Evolutionary conservation across 2,329 filamentous ascomycete species (phyloP).

Genomic region (Penicillium hesseltinei): DNA sequence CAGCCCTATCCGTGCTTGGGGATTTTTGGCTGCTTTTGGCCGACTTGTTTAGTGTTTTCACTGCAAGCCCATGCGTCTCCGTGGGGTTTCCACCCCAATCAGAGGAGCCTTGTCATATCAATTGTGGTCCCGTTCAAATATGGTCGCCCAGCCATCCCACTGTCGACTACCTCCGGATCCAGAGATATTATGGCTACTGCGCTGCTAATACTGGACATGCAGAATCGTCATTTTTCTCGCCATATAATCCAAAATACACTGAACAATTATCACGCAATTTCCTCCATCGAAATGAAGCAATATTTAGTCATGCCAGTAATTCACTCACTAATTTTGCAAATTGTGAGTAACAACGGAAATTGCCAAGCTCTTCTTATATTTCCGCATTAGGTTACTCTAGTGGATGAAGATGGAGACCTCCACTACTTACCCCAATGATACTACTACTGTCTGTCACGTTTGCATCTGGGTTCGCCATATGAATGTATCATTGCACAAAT

Average conservation of each 20-base stretch:
- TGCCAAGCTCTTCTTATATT: not conserved
- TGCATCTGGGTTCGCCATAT: constrained; percentile 15
- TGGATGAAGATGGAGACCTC: constrained; percentile 5
- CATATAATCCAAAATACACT: not conserved
- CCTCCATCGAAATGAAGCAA: not conserved
- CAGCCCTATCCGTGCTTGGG: not conserved
- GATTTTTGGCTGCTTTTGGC: not conserved
- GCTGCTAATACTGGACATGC: not conserved
- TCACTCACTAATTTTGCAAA: not conserved
- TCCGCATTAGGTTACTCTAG: constrained; percentile 20
- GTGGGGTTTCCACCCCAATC: not conserved
- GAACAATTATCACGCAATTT: not conserved
- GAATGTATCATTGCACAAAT: constrained; percentile 16
- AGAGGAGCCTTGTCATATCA: not conserved
- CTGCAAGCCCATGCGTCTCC: not conserved
- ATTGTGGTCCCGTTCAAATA: not conserved
- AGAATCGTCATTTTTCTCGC: not conserved
- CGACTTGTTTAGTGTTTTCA: not conserved
- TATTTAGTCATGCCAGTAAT: not conserved
- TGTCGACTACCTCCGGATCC: not conserved
- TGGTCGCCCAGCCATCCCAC: not conserved
- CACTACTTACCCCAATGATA: constrained; percentile 24
- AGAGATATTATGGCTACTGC: not conserved
- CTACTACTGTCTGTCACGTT: constrained; percentile 33
- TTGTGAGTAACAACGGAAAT: not conserved